These are phyloP conservation scores for Penicillium cosmopolitanum DNA, from an alignment of 495 filamentous ascomycete species.

Conservation along the genomic window DNA sequence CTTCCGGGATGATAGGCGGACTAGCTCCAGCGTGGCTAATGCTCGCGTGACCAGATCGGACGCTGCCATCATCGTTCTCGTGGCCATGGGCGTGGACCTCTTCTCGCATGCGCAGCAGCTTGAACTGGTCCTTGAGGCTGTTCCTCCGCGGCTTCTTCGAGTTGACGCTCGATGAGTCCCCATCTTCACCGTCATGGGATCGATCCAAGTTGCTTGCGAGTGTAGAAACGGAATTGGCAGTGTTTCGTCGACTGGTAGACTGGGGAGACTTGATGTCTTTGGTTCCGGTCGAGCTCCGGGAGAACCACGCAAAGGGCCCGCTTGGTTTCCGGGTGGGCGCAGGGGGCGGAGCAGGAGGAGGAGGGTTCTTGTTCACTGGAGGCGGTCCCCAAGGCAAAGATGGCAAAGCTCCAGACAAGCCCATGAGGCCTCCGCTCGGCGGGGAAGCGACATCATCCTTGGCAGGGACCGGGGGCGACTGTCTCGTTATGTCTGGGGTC, in stretches of 20 bases:
- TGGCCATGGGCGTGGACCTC: conserved; percentile 56
- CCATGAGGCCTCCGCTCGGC: conserved; percentile 47
- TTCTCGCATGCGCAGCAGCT: conserved; percentile 77
- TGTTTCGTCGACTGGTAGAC: conserved; percentile 62
- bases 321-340: conserved; percentile 67
- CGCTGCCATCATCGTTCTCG: conserved; percentile 41
- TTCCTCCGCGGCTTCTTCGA: conserved; percentile 59
- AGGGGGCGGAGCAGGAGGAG: conserved; percentile 45
- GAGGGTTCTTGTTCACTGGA: conserved; percentile 42
- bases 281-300: conserved; percentile 65
- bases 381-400: conserved; percentile 55
- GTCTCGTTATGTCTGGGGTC: conserved; percentile 33
- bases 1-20: conserved; percentile 57
- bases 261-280: conserved; percentile 64
- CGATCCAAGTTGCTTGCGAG: conserved; percentile 74
- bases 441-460: conserved; percentile 51
- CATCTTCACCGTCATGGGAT: conserved; percentile 67
- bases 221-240: conserved; percentile 73
- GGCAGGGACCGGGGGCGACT: conserved; percentile 52
- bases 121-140: conserved; percentile 85
- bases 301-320: conserved; percentile 84
- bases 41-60: conserved; percentile 46
- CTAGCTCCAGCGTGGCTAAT: conserved; percentile 56
- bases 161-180: conserved; percentile 44
- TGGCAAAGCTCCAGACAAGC: conserved; percentile 54